Conservation (phyloP, 345 rosid species). For the Hevea brasiliensis region DNA sequence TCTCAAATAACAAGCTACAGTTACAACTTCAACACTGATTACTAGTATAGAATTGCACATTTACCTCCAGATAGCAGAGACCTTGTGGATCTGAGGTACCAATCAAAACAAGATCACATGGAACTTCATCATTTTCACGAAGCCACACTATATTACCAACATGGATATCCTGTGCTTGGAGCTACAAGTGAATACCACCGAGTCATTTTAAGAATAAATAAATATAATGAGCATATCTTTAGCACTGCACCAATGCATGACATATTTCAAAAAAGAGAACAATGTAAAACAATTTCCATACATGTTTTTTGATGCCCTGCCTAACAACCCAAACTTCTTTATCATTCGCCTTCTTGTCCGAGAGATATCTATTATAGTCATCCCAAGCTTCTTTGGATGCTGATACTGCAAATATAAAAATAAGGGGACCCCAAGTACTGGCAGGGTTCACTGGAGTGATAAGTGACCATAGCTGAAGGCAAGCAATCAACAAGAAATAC, state of each 20-base stretch:
- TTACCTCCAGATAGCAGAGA: constrained; percentile 86
- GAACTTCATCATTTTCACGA: constrained; percentile 99
- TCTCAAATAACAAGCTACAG: neutral
- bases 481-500: constrained; percentile 96
- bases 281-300: constrained; percentile 37
- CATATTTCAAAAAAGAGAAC: constrained; percentile 7
- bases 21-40: neutral
- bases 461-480: constrained; percentile 99
- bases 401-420: constrained; percentile 91
- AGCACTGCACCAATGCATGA: neutral
- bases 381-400: constrained; percentile 99
- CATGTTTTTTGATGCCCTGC: constrained; percentile 78
- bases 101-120: constrained; percentile 94
- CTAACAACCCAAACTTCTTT: constrained; percentile 91
- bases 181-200: constrained; percentile 45
- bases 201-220: neutral
- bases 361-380: constrained; percentile 91
- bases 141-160: constrained; percentile 96
- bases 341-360: constrained; percentile 96
- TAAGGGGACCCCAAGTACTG: constrained; percentile 98
- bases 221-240: neutral
- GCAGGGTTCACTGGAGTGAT: constrained; percentile 99
- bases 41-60: neutral
- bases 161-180: constrained; percentile 80
- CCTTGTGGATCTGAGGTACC: constrained; percentile 97